Conservation (phyloP, 768 basidiomycete genomes). For the Xerocomellus dryophilus region DNA sequence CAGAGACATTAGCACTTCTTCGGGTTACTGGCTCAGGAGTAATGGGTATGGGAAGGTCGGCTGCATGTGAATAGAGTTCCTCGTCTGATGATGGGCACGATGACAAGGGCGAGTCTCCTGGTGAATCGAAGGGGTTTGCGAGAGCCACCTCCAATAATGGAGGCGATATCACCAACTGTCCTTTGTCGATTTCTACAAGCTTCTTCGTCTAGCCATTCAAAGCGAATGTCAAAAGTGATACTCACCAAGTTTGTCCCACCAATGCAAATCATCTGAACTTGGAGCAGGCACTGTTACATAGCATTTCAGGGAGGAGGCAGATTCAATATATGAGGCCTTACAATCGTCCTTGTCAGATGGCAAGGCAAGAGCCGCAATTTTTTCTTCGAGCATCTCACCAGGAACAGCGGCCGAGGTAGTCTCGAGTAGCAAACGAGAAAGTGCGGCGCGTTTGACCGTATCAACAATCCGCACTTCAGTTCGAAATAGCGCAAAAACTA, state of each 20-base stretch:
- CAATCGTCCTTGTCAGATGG: slow-evolving; percentile 39
- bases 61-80: slow-evolving; percentile 73
- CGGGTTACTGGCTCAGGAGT: slow-evolving; percentile 33
- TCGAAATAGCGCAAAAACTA: slow-evolving; percentile 84
- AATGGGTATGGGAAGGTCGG: slow-evolving; percentile 68
- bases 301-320: slow-evolving; percentile 4
- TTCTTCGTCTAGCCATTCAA: background rate
- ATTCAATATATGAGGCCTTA: slow-evolving; percentile 11
- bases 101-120: slow-evolving; percentile 59
- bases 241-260: slow-evolving; percentile 78
- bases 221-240: background rate
- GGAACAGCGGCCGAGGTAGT: slow-evolving; percentile 59
- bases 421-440: slow-evolving; percentile 68
- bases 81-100: slow-evolving; percentile 83
- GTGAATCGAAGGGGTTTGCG: slow-evolving; percentile 75
- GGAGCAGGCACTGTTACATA: slow-evolving; percentile 70
- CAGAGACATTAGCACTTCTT: slow-evolving; percentile 5
- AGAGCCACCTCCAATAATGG: slow-evolving; percentile 39
- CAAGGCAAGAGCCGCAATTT: slow-evolving; percentile 57
- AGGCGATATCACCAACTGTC: slow-evolving; percentile 33
- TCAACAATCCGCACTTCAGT: slow-evolving; percentile 80
- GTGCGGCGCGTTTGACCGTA: slow-evolving; percentile 61
- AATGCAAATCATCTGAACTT: slow-evolving; percentile 69
- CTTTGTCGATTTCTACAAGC: slow-evolving; percentile 17
- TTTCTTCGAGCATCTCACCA: slow-evolving; percentile 69